Evolutionary conservation across 495 filamentous ascomycete species (phyloP).

Genomic region (Parachaetomium inaequale): DNA sequence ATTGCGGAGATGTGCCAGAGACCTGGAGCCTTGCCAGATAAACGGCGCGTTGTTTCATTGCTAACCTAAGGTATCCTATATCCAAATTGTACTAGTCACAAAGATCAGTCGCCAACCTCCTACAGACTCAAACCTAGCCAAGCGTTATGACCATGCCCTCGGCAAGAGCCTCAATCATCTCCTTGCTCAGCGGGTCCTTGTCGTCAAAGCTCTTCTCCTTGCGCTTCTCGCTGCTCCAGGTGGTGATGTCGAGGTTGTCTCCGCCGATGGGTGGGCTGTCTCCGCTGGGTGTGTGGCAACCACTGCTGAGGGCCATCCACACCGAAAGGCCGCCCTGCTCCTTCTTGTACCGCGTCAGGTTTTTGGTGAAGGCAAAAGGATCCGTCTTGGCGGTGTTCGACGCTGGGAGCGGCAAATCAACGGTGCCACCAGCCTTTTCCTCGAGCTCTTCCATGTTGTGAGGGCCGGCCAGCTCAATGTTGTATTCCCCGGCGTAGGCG

Average conservation of each 20-base stretch:
- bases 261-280: conserved; percentile 29
- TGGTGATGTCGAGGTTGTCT: conserved; percentile 36
- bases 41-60: no score
- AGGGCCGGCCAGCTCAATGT: conserved; percentile 27
- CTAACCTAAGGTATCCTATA: no score
- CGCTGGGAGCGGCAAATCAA: conserved; percentile 20
- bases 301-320: conserved; percentile 6
- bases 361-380: conserved; percentile 17
- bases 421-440: conserved; percentile 16
- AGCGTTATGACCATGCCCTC: conserved; percentile 29
- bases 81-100: background rate
- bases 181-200: conserved; percentile 32
- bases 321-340: background rate
- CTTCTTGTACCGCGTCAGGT: conserved; percentile 20
- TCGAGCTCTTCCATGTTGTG: conserved; percentile 27
- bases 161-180: conserved; percentile 32
- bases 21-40: no score
- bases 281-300: background rate
- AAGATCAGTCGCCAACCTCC: background rate
- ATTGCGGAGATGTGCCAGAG: no score
- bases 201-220: conserved; percentile 25
- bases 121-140: conserved; percentile 2
- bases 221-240: conserved; percentile 30
- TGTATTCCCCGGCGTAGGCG: conserved; percentile 27
- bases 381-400: conserved; percentile 23